Conservation (phyloP, 306 rosid genomes). For the Quercus dentata region DNA sequence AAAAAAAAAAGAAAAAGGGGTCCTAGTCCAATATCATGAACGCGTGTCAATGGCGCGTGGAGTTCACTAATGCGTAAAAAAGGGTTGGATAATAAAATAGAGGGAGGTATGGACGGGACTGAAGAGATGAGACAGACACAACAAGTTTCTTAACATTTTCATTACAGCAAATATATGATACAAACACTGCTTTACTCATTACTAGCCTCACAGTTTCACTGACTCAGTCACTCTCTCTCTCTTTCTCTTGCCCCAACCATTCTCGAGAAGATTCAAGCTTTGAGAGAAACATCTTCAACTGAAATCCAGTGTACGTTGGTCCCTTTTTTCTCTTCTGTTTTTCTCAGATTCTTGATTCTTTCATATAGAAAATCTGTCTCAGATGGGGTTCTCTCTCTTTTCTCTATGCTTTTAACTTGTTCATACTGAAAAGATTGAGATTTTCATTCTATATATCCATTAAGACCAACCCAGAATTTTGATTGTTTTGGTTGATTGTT, state of each 20-base stretch:
- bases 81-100: slow-evolving; percentile 32
- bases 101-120: slow-evolving; percentile 24
- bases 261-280: neutral
- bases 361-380: neutral
- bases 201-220: neutral
- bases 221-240: neutral
- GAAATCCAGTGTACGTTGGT: slow-evolving; percentile 11
- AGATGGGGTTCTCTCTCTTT: neutral
- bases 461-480: slow-evolving; percentile 15
- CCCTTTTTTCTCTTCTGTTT: neutral
- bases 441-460: too few species aligned
- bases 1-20: rapidly evolving
- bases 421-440: neutral
- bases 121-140: neutral
- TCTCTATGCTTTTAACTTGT: neutral
- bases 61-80: neutral
- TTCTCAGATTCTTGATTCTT: neutral
- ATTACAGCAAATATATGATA: neutral
- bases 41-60: slow-evolving; percentile 1
- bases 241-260: slow-evolving; percentile 1
- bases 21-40: neutral
- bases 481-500: neutral
- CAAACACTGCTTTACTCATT: neutral
- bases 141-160: neutral
- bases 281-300: neutral